Evolutionary conservation across 768 basidiomycete species (phyloP).

Genomic region (Auriscalpium microsporum): DNA sequence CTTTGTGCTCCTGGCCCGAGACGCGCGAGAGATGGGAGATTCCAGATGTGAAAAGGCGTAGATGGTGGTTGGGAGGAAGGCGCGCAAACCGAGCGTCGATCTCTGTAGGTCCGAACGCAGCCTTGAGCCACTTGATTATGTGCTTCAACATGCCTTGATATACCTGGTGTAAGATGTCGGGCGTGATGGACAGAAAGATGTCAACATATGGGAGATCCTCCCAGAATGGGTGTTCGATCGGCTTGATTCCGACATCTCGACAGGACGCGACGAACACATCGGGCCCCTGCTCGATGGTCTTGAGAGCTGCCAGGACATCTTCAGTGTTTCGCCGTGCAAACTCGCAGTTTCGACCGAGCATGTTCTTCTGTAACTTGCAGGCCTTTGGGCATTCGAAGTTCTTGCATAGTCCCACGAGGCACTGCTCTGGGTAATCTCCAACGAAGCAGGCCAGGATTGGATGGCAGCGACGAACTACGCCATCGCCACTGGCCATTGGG

Average conservation of each 20-base stretch:
- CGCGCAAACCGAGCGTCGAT: not conserved
- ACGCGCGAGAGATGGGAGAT: too few species aligned
- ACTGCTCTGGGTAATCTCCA: constrained; percentile 22
- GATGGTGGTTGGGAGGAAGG: not conserved
- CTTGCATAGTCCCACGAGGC: not conserved
- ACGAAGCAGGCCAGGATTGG: constrained; percentile 18
- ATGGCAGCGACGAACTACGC: constrained; percentile 12
- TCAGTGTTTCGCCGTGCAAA: not conserved
- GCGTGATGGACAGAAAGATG: not conserved
- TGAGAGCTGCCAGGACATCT: constrained; percentile 16
- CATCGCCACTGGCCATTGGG: constrained; percentile 16
- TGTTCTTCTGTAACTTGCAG: not conserved
- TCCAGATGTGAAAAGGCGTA: not conserved
- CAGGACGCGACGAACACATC: not conserved
- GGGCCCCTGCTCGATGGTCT: constrained; percentile 17
- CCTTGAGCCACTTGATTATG: not conserved
- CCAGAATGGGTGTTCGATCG: not conserved
- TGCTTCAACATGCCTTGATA: not conserved
- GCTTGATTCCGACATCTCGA: not conserved
- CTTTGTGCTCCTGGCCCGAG: not conserved
- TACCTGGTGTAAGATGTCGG: not conserved
- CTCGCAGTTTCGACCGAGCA: not conserved
- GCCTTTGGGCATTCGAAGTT: not conserved
- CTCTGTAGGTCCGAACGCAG: not conserved
- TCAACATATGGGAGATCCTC: not conserved